Conservation (phyloP, 345 rosid genomes). For the Moricandia moricandioides region DNA sequence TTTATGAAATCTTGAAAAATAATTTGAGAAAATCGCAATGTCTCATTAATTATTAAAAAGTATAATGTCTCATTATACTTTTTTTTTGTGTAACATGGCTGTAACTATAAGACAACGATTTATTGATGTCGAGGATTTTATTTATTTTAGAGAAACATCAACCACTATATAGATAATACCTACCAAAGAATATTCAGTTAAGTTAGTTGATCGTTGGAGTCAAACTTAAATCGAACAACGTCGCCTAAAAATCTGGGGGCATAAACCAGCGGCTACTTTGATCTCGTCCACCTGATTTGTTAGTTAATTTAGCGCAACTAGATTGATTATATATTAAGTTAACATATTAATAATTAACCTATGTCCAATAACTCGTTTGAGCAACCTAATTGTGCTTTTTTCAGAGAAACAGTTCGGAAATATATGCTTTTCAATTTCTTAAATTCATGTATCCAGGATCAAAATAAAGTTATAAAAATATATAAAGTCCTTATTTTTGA, state of each 20-base stretch:
- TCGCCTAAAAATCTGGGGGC: conserved; percentile 31
- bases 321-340: neutral
- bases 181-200: conserved; percentile 38
- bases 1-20: conserved; percentile 28
- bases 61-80: no score
- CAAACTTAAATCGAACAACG: conserved; percentile 21
- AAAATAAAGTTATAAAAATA: neutral
- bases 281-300: conserved; percentile 23
- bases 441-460: neutral
- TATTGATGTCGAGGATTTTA: neutral
- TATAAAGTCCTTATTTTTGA: neutral
- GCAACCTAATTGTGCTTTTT: neutral
- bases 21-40: conserved; percentile 15
- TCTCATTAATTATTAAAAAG: conserved; percentile 7
- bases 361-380: neutral
- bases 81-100: no score
- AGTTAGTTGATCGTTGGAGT: conserved; percentile 36
- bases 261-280: conserved; percentile 34
- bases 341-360: neutral
- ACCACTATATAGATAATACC: conserved; percentile 2
- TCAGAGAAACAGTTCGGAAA: neutral
- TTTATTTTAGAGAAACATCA: neutral
- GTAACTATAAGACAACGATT: conserved; percentile 6
- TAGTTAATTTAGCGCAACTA: conserved; percentile 4
- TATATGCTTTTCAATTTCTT: neutral